Evolutionary conservation across 148 eudicot genomes (phyloP).

Genomic region (Talinum fruticosum): DNA sequence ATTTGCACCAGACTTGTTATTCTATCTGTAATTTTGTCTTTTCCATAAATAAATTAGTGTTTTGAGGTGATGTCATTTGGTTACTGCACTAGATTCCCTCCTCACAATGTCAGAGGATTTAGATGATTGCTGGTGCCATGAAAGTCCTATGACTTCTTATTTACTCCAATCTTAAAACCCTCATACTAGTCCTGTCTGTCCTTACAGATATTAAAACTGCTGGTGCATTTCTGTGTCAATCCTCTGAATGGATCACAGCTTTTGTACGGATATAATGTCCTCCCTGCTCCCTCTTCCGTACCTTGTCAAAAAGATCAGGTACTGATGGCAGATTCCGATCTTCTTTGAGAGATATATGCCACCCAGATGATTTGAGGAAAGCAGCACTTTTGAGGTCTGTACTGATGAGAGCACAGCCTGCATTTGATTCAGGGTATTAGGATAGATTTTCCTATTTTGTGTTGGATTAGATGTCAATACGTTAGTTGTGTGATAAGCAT

Average conservation of each 20-base stretch:
- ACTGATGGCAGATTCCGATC: constrained; percentile 87
- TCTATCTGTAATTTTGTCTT: not conserved
- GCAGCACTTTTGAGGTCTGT: constrained; percentile 52
- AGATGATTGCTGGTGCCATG: constrained; percentile 61
- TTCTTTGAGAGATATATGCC: constrained; percentile 90
- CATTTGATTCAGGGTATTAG: no score
- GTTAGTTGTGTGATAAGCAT: no score
- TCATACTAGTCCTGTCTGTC: constrained; percentile 75
- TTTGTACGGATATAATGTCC: constrained; percentile 30
- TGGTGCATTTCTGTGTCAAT: constrained; percentile 43
- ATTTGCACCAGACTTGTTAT: not conserved
- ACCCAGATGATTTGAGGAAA: constrained; percentile 79
- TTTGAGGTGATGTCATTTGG: not conserved
- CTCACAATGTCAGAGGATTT: constrained; percentile 81
- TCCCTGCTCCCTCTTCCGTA: constrained; percentile 37
- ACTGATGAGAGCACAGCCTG: not conserved
- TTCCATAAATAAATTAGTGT: not conserved
- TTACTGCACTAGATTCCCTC: constrained; percentile 36
- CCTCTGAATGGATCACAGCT: constrained; percentile 44
- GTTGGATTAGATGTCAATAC: no score
- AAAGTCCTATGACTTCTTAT: constrained; percentile 45
- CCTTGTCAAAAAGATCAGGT: constrained; percentile 78
- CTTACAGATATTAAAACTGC: constrained; percentile 64
- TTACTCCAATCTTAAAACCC: constrained; percentile 74
- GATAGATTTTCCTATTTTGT: no score